These are phyloP conservation scores for Ustilago hordei DNA, from an alignment of 1,284 basidiomycete species.

Conservation along the genomic window DNA sequence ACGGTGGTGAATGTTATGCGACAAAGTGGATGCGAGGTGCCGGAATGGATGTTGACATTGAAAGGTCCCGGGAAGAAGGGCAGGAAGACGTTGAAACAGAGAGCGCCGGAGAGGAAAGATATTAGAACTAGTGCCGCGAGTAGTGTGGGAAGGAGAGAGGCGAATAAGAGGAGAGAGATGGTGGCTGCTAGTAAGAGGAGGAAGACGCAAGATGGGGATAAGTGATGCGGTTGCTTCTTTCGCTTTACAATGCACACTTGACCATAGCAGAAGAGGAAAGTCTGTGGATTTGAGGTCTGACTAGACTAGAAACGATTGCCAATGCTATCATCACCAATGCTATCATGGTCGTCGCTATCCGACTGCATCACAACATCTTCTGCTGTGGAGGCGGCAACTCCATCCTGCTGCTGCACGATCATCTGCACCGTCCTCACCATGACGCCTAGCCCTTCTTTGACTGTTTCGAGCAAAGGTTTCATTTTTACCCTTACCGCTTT, in stretches of 20 bases:
- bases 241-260: background rate
- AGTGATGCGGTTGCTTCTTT: background rate
- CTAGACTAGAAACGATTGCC: no score
- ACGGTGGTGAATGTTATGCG: conserved; percentile 95
- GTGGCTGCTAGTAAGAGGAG: conserved; percentile 60
- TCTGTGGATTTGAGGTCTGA: no score
- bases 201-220: conserved; percentile 19
- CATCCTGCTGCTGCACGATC: conserved; percentile 36
- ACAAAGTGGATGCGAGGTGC: conserved; percentile 77
- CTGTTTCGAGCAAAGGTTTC: conserved; percentile 20
- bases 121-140: conserved; percentile 59
- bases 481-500: conserved; percentile 14
- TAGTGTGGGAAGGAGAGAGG: conserved; percentile 55
- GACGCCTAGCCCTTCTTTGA: conserved; percentile 16
- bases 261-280: no score
- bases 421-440: conserved; percentile 24
- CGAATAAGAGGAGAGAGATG: conserved; percentile 60
- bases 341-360: conserved; percentile 9
- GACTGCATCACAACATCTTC: conserved; percentile 5
- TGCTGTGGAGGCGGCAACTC: background rate
- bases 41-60: conserved; percentile 65
- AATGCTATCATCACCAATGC: conserved; percentile 9
- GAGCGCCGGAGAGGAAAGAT: conserved; percentile 75
- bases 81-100: conserved; percentile 83
- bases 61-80: conserved; percentile 90